phyloP scores from a whole-genome alignment of 139 green algal species.

The Chlamydomonas schloesseri region DNA sequence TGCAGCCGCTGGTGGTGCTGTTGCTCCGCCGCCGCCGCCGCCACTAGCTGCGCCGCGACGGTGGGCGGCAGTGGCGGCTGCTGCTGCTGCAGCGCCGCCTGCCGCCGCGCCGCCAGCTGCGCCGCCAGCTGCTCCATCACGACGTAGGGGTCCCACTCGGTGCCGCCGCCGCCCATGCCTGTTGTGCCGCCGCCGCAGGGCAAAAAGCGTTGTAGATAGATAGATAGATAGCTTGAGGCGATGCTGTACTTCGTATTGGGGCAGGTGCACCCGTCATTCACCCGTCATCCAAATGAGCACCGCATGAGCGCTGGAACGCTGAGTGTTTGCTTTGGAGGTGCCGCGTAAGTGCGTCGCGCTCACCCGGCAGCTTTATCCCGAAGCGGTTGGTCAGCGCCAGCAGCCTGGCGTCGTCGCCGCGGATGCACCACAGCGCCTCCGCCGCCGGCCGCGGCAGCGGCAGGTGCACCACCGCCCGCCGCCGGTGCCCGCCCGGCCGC shows the following conservation, averaged over 20 bases:
- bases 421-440: constrained; percentile 54
- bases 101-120: background rate
- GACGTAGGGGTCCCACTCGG: constrained; percentile 7
- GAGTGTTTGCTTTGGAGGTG: no score
- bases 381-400: constrained; percentile 45
- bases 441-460: constrained; percentile 22
- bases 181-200: no score
- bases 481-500: background rate
- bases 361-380: constrained; percentile 56
- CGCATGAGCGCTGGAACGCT: no score
- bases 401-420: constrained; percentile 64
- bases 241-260: no score
- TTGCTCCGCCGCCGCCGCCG: no score
- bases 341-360: no score
- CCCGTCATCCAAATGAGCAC: no score
- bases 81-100: background rate
- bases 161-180: background rate
- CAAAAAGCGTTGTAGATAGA: no score
- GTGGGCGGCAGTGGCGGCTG: constrained; percentile 8
- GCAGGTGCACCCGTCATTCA: no score
- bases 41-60: background rate
- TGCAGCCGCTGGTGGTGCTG: background rate
- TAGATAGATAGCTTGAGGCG: no score
- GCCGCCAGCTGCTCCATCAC: constrained; percentile 6
- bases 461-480: constrained; percentile 29